Base-by-base conservation (phyloP, 2,329 filamentous ascomycete species). In the Helminthosporium solani region DNA sequence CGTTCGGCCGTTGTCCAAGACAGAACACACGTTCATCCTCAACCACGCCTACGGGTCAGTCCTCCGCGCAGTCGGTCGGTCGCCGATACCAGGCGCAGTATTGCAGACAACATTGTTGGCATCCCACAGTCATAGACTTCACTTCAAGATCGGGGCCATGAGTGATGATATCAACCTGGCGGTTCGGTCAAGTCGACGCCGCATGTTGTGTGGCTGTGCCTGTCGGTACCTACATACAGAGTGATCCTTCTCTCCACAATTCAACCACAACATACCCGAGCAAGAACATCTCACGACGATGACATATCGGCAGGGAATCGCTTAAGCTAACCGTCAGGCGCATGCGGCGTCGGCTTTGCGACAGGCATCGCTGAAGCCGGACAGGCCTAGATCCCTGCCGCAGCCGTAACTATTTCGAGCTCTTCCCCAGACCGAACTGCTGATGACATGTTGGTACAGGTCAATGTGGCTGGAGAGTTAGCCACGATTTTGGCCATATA, bases 171-270 rank as follows among this genome's bases (percentile, higher is more conserved):
- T 31, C 9, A 31, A 12, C 28, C 12, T 12, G 35, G n/a, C n/a
- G 35, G 21, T 25, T 25, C 16, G 23, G 37, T 42, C 33, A 25
- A 42, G 20, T 40, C 43, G 34, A 40, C 33, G 28, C 35, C 23
- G 23, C 23, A 25, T n/a, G n/a, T n/a, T n/a, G n/a, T n/a, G n/a
- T n/a, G n/a, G n/a, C n/a, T n/a, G n/a, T n/a, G n/a, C n/a, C n/a
- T n/a, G n/a, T n/a, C n/a, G n/a, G n/a, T n/a, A n/a, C n/a, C n/a
- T n/a, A n/a, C n/a, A n/a, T n/a, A 18, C 7, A 35, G 12, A 31
- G 14, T 31, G 9, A 14, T 31, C 28, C 14, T 31, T 14, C 28
- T n/a, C 14, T 14, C 28, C 14, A 31, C 28, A 31, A 31, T 31
- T 12, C 12, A 14, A 31, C 14, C 6, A 31, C 14, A 31, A 14